phyloP scores from a whole-genome alignment of 169 alveolate species.

The Cyclospora cayetanensis region DNA sequence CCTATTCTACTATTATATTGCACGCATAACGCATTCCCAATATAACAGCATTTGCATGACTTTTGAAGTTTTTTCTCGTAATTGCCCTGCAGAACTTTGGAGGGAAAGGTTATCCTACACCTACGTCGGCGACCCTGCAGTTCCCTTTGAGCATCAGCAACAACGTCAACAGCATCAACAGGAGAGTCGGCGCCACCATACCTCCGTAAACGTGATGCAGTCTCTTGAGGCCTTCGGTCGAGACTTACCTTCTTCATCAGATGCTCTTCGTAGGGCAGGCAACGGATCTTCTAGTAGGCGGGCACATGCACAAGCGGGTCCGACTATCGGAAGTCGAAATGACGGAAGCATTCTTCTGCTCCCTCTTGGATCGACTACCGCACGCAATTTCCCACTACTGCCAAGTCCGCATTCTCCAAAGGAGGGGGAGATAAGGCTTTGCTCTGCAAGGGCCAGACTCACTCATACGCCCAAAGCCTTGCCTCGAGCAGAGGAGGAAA shows the following conservation, averaged over 20 bases:
- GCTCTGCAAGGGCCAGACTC: constrained; percentile 53
- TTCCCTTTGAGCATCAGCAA: constrained; percentile 44
- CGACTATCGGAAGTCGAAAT: background rate
- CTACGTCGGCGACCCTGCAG: constrained; percentile 61
- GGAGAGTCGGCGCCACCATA: background rate
- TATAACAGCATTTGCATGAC: no score
- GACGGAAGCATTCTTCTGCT: constrained; percentile 20
- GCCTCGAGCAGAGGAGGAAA: constrained; percentile 3
- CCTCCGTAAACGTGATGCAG: background rate
- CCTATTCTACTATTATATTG: no score
- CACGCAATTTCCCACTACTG: background rate
- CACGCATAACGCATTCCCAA: no score
- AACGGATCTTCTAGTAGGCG: background rate
- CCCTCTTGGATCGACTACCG: constrained; percentile 22
- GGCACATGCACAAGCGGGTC: background rate
- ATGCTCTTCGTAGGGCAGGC: constrained; percentile 27
- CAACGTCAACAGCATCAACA: constrained; percentile 23
- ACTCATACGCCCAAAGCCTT: background rate
- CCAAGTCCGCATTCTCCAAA: background rate
- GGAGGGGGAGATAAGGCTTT: constrained; percentile 57
- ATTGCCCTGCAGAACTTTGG: constrained; percentile 61
- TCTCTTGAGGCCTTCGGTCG: background rate
- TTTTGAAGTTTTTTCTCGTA: no score
- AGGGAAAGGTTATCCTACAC: constrained; percentile 58
- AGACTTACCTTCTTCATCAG: background rate